Conservation (phyloP, 2,329 filamentous ascomycete genomes). For the Xylariaceae sp. region DNA sequence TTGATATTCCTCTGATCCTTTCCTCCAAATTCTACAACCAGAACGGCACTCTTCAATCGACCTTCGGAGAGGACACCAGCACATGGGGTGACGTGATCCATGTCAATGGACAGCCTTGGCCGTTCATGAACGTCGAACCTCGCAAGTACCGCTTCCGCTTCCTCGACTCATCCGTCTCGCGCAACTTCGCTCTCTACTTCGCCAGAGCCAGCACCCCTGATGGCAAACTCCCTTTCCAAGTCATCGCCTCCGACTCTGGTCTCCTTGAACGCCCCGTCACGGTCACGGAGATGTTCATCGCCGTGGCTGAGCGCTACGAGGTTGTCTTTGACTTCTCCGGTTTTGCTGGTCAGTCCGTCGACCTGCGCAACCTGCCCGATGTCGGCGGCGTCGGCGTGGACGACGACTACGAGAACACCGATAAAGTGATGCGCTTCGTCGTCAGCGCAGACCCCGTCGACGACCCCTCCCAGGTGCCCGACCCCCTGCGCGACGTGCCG, state of each 20-base stretch:
- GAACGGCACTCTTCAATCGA: conserved; percentile 45
- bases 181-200: conserved; percentile 46
- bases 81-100: conserved; percentile 56
- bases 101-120: conserved; percentile 57
- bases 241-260: conserved; percentile 52
- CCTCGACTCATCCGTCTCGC: conserved; percentile 44
- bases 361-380: conserved; percentile 27
- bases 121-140: conserved; percentile 53
- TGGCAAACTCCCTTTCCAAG: conserved; percentile 40
- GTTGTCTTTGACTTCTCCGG: conserved; percentile 51
- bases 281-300: conserved; percentile 37
- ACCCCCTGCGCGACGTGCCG: conserved; percentile 31
- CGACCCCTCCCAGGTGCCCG: conserved; percentile 33
- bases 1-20: conserved; percentile 50
- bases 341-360: conserved; percentile 44
- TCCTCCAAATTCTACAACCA: conserved; percentile 46
- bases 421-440: conserved; percentile 49
- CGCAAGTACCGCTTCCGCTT: conserved; percentile 56
- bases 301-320: conserved; percentile 56
- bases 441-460: conserved; percentile 34
- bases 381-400: conserved; percentile 36
- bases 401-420: conserved; percentile 46
- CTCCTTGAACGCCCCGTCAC: conserved; percentile 42
- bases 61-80: conserved; percentile 38
- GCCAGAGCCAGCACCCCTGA: conserved; percentile 26